phyloP scores from a whole-genome alignment of 257 asterid genomes.

The Solanum sejunctum region DNA sequence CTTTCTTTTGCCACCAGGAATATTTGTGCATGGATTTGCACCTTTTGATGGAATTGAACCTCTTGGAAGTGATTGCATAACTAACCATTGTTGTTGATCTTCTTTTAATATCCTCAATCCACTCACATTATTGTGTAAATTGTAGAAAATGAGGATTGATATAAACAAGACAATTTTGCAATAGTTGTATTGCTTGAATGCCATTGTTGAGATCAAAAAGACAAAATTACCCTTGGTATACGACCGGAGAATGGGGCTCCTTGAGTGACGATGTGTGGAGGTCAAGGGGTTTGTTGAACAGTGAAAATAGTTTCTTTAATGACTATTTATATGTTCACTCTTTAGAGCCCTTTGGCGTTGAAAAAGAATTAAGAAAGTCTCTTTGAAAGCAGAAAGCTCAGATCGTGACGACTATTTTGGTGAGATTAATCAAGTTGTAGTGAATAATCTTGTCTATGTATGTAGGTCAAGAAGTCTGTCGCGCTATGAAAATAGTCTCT shows the following conservation, averaged over 20 bases:
- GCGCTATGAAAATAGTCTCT: background rate
- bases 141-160: background rate
- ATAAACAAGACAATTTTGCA: background rate
- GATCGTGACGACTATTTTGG: background rate
- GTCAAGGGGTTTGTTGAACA: background rate
- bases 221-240: background rate
- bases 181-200: background rate
- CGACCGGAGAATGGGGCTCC: background rate
- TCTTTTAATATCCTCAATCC: conserved; percentile 21
- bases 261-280: background rate
- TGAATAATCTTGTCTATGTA: background rate
- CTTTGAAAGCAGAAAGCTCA: background rate
- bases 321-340: background rate
- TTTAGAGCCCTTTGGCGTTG: background rate
- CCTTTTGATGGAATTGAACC: conserved; percentile 23
- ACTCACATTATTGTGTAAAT: background rate
- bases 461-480: background rate
- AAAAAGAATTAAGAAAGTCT: background rate
- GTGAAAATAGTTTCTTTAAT: background rate
- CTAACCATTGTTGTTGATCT: conserved; percentile 9
- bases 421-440: background rate
- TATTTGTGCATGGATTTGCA: conserved; percentile 44
- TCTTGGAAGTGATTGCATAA: conserved; percentile 39
- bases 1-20: conserved; percentile 27
- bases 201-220: background rate